A percentile compares a stretch with the other conserved stretches of the same genome.
Evolutionary conservation across 768 basidiomycete genomes (phyloP).

Genomic region (Mycena floridula): DNA sequence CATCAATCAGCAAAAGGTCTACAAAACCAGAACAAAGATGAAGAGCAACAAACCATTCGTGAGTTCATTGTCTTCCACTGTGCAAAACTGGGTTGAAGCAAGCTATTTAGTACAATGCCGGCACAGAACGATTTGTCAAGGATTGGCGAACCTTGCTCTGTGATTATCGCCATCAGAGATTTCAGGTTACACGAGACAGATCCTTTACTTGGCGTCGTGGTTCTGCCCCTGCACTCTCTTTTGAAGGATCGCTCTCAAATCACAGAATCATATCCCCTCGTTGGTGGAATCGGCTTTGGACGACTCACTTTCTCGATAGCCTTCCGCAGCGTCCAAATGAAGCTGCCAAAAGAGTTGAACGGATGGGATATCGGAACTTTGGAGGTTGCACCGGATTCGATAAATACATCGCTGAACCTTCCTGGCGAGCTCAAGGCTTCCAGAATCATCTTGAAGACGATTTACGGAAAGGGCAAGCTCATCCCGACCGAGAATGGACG

Average conservation of each 20-base stretch:
- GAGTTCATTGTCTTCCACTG: slow-evolving; percentile 14
- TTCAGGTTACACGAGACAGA: slow-evolving; percentile 51
- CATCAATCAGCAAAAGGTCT: slow-evolving; percentile 37
- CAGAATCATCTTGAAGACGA: slow-evolving; percentile 32
- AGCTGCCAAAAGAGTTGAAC: slow-evolving; percentile 48
- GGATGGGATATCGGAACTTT: slow-evolving; percentile 73
- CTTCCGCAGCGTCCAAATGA: slow-evolving; percentile 60
- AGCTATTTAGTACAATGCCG: slow-evolving; percentile 46
- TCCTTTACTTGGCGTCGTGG: slow-evolving; percentile 67
- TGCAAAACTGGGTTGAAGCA: not conserved
- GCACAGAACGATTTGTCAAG: slow-evolving; percentile 63
- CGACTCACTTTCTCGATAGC: slow-evolving; percentile 57
- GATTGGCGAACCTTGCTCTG: slow-evolving; percentile 54
- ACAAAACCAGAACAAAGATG: slow-evolving; percentile 41
- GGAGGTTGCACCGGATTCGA: slow-evolving; percentile 34
- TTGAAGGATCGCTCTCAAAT: slow-evolving; percentile 48
- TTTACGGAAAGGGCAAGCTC: slow-evolving; percentile 31
- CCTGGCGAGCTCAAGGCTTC: slow-evolving; percentile 31
- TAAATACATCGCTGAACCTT: slow-evolving; percentile 20
- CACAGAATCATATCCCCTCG: slow-evolving; percentile 54
- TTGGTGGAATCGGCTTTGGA: slow-evolving; percentile 66
- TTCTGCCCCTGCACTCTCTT: slow-evolving; percentile 40
- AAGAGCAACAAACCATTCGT: slow-evolving; percentile 40
- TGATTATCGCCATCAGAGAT: slow-evolving; percentile 64
- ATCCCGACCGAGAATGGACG: slow-evolving; percentile 19